Percentiles rank a stretch among this genome's conserved stretches.
Evolutionary conservation across 2,329 filamentous ascomycete genomes (phyloP).

Genomic region (Epichloe sp.): DNA sequence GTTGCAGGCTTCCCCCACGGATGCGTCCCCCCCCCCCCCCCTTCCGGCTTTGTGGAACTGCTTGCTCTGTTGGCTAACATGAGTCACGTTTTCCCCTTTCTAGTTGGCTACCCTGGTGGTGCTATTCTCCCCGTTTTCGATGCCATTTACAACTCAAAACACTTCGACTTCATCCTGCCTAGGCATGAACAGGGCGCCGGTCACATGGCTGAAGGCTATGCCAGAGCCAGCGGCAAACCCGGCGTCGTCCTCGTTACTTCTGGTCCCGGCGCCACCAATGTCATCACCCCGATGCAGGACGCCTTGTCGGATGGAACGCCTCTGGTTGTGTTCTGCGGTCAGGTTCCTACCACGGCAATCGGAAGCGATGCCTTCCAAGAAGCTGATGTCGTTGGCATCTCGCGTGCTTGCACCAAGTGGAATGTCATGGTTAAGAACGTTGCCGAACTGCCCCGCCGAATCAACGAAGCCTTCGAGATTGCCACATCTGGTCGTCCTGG

Average conservation of each 20-base stretch:
- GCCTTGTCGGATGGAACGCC: conserved; percentile 91
- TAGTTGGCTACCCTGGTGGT: conserved; percentile 82
- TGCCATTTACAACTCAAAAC: conserved; percentile 94
- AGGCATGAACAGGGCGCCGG: conserved; percentile 95
- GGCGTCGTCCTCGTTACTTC: conserved; percentile 96
- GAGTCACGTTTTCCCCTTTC: conserved; percentile 4
- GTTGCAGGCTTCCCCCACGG: conserved; percentile 23
- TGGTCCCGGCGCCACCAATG: conserved; percentile 90
- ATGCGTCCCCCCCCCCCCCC: too few relatives aligned
- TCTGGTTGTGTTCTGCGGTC: conserved; percentile 88
- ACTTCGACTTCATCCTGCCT: conserved; percentile 92
- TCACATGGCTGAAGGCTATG: conserved; percentile 97
- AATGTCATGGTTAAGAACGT: conserved; percentile 97
- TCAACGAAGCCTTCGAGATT: conserved; percentile 97
- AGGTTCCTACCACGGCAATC: conserved; percentile 81
- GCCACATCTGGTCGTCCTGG: conserved; percentile 88
- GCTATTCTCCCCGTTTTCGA: conserved; percentile 97
- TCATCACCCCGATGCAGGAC: conserved; percentile 92
- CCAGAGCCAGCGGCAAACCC: conserved; percentile 81
- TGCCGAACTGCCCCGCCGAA: conserved; percentile 80
- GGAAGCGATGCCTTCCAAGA: conserved; percentile 96
- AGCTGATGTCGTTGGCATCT: conserved; percentile 88
- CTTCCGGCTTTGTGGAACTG: too few relatives aligned
- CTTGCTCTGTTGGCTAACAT: conserved; percentile 11
- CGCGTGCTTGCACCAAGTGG: conserved; percentile 93